phyloP scores from a whole-genome alignment of 1,284 basidiomycete genomes.

The Microbotryum scabiosae region DNA sequence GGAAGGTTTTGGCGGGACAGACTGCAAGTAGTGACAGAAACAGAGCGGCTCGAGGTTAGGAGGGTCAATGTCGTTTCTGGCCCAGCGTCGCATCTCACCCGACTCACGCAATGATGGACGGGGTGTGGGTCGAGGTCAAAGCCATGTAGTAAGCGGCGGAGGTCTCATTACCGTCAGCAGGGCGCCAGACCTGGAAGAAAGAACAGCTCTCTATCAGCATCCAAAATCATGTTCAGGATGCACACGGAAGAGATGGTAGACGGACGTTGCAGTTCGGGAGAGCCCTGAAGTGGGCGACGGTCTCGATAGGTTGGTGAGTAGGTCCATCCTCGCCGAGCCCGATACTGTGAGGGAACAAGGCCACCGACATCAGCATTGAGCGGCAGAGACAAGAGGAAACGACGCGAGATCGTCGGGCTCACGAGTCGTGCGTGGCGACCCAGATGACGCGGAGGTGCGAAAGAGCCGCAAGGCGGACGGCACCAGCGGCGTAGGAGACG shows the following conservation, averaged over 20 bases:
- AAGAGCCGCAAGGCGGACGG: conserved; percentile 81
- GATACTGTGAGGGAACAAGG: neutral
- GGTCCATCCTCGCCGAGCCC: conserved; percentile 77
- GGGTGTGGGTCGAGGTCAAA: conserved; percentile 62
- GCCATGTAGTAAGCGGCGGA: conserved; percentile 80
- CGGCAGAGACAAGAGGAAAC: conserved; percentile 47
- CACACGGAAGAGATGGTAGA: conserved; percentile 9
- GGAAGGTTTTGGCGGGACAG: conserved; percentile 87
- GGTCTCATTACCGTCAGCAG: conserved; percentile 89
- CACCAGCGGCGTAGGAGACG: conserved; percentile 80
- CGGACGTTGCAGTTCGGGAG: conserved; percentile 57
- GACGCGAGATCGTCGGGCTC: conserved; percentile 17
- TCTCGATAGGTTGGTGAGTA: conserved; percentile 85
- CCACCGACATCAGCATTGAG: neutral
- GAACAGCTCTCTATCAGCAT: neutral
- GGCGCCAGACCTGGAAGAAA: conserved; percentile 45
- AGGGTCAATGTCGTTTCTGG: no score
- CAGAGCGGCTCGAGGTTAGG: neutral
- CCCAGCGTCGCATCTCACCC: no score
- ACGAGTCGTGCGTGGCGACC: conserved; percentile 57
- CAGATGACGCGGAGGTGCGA: conserved; percentile 84
- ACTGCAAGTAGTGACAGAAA: conserved; percentile 39
- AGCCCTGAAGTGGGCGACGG: conserved; percentile 74
- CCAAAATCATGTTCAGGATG: neutral
- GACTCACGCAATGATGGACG: conserved; percentile 56